These are phyloP conservation scores for Coemansia sp. DNA, from an alignment of 192 early-diverging fungal genomes.

Conservation along the genomic window DNA sequence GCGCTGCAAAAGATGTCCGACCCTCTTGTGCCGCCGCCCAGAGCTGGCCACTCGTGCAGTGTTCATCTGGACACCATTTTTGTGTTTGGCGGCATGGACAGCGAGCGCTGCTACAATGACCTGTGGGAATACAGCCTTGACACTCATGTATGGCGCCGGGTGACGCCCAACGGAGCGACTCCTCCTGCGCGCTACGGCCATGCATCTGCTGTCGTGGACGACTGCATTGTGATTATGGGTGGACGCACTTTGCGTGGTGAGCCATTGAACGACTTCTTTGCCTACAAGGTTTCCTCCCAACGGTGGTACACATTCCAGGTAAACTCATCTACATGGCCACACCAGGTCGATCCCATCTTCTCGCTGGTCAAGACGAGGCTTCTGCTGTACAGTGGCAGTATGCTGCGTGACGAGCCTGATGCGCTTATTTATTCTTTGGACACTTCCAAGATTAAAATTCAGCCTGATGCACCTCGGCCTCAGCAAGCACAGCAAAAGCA, in stretches of 20 bases:
- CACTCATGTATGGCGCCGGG: constrained; percentile 32
- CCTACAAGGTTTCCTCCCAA: constrained; percentile 52
- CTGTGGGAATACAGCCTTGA: constrained; percentile 51
- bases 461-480: constrained; percentile 39
- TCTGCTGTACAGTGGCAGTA: constrained; percentile 48
- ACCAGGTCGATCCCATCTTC: constrained; percentile 50
- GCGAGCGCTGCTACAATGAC: constrained; percentile 54
- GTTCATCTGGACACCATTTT: constrained; percentile 45
- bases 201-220: constrained; percentile 52
- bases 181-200: constrained; percentile 54
- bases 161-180: constrained; percentile 48
- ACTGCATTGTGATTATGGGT: constrained; percentile 57
- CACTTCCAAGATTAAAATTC: constrained; percentile 57
- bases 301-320: constrained; percentile 59
- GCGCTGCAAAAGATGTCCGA: neutral
- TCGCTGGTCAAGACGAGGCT: constrained; percentile 50
- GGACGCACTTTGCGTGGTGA: constrained; percentile 41
- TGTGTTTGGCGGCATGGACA: constrained; percentile 55
- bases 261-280: constrained; percentile 53
- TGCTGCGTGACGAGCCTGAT: constrained; percentile 32
- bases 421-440: constrained; percentile 43
- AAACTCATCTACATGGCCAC: constrained; percentile 50
- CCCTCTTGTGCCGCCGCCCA: constrained; percentile 17
- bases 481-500: neutral
- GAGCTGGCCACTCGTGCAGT: constrained; percentile 54